Base-by-base conservation (phyloP, 2,329 filamentous ascomycete genomes). In the Capronia epimyces region DNA sequence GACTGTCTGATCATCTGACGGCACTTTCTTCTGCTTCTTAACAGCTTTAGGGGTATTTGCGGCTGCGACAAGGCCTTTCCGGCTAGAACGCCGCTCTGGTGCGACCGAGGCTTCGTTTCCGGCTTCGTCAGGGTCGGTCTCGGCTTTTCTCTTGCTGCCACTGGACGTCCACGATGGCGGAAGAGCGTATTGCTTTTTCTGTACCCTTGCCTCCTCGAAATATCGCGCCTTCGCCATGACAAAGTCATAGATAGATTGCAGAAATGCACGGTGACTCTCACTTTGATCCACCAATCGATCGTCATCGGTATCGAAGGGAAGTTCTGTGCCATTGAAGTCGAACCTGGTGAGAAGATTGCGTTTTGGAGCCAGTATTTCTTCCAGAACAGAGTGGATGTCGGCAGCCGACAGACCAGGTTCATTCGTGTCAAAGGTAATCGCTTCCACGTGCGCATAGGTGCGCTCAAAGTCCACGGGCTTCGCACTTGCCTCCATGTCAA, bases 401-500 rank as follows among this genome's bases (percentile, higher is more conserved):
- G 77, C 76, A 0, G 89, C 88, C 1, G 84, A 73, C 56, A 98
- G 71, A 15, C 87, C 83, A 3, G 72, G 72, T 49, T 95, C 89
- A 0, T 77, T 71, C 58, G 95, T 91, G 62, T 85, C 77, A 78
- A 87, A 93, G 0, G 89, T 96, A 3, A 70, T 83, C 71, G 75
- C 89, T 53, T 83, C 75, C 1, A 80, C 75, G 65, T 97, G 91
- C 15, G 82, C 89, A 76, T 89, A 97, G 0, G 91, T 96, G 41
- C 91, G 83, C 46, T 87, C 82, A 64, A 97, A 96, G 64, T 96
- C 81, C 44, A 98, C 93, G 3, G 93, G 93, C 62, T 87, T 88
- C 6, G 89, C 91, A 56, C 86, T 84, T 37, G 89, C 93, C 68
- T 98, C 93, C 91, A 98, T 98, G 65, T 97, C 90, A 16, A 96